These are phyloP conservation scores for Fusarium xylarioides DNA, from an alignment of 2,329 filamentous ascomycete species.

Conservation along the genomic window DNA sequence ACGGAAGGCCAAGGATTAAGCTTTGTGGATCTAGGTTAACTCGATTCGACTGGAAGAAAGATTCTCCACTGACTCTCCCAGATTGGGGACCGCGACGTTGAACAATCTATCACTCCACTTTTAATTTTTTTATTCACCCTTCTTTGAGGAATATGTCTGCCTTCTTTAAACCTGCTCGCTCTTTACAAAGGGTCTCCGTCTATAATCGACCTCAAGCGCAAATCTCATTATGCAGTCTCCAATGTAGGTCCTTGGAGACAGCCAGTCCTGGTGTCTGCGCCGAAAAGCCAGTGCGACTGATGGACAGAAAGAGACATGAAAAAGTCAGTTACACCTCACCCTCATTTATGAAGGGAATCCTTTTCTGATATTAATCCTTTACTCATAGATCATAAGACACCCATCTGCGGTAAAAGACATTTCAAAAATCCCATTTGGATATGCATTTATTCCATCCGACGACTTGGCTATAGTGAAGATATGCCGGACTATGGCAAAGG, in stretches of 20 bases:
- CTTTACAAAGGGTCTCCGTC: not conserved
- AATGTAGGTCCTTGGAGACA: not conserved
- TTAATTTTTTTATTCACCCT: not conserved
- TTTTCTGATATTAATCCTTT: not conserved
- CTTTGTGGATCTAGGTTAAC: not conserved
- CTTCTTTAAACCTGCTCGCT: not conserved
- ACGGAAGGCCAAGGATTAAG: not conserved
- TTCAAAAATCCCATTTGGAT: not conserved
- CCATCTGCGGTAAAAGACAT: not conserved
- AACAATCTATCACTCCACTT: not conserved
- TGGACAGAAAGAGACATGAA: not conserved
- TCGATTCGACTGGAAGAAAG: not conserved
- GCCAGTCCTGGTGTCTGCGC: not conserved
- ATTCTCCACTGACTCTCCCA: not conserved
- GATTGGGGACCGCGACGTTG: not conserved
- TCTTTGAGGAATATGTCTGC: not conserved
- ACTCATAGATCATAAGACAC: not conserved
- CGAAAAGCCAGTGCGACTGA: not conserved
- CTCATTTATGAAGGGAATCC: rapidly evolving
- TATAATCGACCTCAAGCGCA: not conserved
- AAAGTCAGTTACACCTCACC: not conserved
- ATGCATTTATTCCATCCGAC: not conserved
- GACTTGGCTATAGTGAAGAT: not conserved
- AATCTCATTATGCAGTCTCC: not conserved
- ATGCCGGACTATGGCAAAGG: not conserved